Evolutionary conservation across 768 basidiomycete species (phyloP).

Genomic region (Tylopilus sp.): DNA sequence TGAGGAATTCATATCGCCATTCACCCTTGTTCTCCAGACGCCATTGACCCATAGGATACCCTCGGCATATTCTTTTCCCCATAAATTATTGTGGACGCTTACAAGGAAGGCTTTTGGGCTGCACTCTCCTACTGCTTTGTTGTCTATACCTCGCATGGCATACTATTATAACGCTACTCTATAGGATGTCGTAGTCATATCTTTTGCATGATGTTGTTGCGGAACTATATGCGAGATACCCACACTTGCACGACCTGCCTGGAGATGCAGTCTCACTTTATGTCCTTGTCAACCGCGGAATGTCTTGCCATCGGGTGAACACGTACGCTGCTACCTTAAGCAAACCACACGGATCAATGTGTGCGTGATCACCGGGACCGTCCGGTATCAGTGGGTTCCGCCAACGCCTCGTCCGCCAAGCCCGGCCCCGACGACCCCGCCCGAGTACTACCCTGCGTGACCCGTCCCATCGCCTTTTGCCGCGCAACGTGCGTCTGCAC

Average conservation of each 20-base stretch:
- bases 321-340: neutral
- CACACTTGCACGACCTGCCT: too few species aligned
- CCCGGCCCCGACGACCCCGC: neutral
- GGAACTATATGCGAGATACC: neutral
- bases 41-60: too few species aligned
- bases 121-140: too few species aligned
- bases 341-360: neutral
- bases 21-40: too few species aligned
- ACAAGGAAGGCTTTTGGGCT: too few species aligned
- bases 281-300: neutral
- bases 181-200: slow-evolving; percentile 11
- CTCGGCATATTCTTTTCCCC: too few species aligned
- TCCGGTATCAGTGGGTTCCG: slow-evolving; percentile 9
- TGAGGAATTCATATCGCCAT: too few species aligned
- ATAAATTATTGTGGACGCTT: too few species aligned
- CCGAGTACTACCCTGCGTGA: slow-evolving; percentile 2
- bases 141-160: too few species aligned
- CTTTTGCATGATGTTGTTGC: neutral
- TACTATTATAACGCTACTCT: slow-evolving; percentile 7
- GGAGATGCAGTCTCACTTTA: neutral
- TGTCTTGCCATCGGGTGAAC: neutral
- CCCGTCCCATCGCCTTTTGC: slow-evolving; percentile 29
- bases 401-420: slow-evolving; percentile 22
- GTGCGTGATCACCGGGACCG: neutral
- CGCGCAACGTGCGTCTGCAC: slow-evolving; percentile 32